phyloP scores from a whole-genome alignment of 257 asterid species.

The Rehmannia glutinosa region DNA sequence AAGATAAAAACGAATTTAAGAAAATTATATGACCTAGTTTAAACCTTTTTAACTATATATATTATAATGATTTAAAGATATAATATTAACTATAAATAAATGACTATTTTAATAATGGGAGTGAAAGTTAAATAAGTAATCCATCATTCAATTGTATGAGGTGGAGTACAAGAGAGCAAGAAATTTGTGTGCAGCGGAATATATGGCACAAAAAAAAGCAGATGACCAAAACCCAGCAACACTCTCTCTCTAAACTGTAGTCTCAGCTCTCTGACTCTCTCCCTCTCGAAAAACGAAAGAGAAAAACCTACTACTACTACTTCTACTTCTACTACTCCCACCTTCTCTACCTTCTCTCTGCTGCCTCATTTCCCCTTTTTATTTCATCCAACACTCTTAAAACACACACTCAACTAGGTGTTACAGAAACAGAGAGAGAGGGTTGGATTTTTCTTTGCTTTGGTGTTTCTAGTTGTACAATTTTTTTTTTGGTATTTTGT shows the following conservation, averaged over 20 bases:
- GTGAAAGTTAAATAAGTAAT: no score
- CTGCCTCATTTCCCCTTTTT: slow-evolving; percentile 19
- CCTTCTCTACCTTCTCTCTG: slow-evolving; percentile 21
- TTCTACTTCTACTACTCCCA: slow-evolving; percentile 17
- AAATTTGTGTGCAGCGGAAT: no score
- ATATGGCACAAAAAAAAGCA: neutral
- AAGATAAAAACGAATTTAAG: no score
- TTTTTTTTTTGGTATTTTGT: neutral
- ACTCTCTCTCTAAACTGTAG: slow-evolving; percentile 24
- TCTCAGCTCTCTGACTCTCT: slow-evolving; percentile 29
- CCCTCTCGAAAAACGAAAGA: slow-evolving; percentile 38
- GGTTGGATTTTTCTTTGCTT: neutral
- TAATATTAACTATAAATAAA: no score
- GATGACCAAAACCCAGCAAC: slow-evolving; percentile 16
- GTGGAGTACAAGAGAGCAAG: no score
- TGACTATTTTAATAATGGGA: no score
- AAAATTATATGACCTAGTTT: no score
- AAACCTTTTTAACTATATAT: no score
- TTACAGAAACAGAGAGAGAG: neutral
- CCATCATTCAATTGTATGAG: no score
- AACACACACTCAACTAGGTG: neutral
- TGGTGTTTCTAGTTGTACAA: neutral
- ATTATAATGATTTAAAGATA: no score
- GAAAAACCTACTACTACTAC: slow-evolving; percentile 30
- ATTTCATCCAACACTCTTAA: neutral